Base-by-base conservation (phyloP, 768 basidiomycete genomes). In the Rhodotorula diobovata region DNA sequence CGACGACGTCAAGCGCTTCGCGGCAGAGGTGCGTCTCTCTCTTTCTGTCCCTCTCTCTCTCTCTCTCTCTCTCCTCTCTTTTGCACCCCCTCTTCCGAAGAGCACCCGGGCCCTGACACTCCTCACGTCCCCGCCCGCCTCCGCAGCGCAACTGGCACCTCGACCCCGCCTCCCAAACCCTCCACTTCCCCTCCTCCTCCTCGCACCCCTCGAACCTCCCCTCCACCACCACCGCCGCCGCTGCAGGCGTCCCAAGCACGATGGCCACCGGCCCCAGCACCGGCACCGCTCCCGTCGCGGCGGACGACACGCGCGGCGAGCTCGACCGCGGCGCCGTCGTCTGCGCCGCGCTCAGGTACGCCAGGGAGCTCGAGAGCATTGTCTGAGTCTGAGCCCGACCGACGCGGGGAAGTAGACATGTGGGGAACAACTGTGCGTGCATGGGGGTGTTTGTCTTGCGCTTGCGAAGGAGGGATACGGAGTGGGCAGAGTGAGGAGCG, bases 291-390 rank as follows among this genome's bases (percentile, higher is more conserved):
- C 23, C 50, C 15, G 37, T 41, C 25, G 55, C 25, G 10, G 45
- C 84, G 68, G 91, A 92, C 78, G 91, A 92, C 80, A 86, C 87
- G 79, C 82, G 85, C n/a, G n/a, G n/a, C 71, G 91, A 93, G 77
- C 91, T 94, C 76, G 90, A 90, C 46, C 92, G 90, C 79, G 84
- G 90, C 82, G 89, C 87, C 79, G 83, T 94, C 69, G 91, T 94
- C 70, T 83, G 86, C 37, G 87, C 89, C 41, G 88, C 89, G 64
- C 80, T 94, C 66, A 83, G 82, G 62, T 93, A 93, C 76, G 93
- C 92, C 37, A 87, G 89, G 67, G 91, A 93, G 81, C 82, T 94
- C 59, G 91, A 94, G 82, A 90, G 91, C 80, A 94, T 94, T 79
- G 90, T 94, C 77, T 94, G 85, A 32, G 61, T 21, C 14, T 18